phyloP scores from a whole-genome alignment of 179 eudicot species.

The Beta lomatogona region DNA sequence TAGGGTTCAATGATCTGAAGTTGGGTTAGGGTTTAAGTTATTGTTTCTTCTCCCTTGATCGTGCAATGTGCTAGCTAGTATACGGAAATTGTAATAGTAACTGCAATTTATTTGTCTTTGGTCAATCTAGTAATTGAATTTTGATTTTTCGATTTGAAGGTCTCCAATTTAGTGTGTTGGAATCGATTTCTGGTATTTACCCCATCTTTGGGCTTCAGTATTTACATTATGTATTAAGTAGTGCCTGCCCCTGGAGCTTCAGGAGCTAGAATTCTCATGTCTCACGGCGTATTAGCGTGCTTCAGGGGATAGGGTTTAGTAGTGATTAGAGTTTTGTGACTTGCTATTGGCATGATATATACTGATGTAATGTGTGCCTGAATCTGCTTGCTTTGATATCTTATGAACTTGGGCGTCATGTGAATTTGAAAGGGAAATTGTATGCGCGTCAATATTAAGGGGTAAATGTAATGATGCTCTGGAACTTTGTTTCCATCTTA shows the following conservation, averaged over 20 bases:
- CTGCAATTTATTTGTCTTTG: not conserved
- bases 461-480: not conserved
- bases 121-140: not conserved
- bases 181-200: too few relatives aligned
- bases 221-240: too few relatives aligned
- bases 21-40: slow-evolving; percentile 12
- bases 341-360: not conserved
- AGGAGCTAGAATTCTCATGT: too few relatives aligned
- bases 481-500: not conserved
- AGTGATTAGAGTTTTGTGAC: not conserved
- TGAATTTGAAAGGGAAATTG: not conserved
- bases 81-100: not conserved
- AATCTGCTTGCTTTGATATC: not conserved
- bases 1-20: slow-evolving; percentile 9
- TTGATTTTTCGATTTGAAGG: not conserved
- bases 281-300: too few relatives aligned
- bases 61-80: not conserved
- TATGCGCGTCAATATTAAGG: not conserved
- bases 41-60: slow-evolving; percentile 5
- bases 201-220: too few relatives aligned
- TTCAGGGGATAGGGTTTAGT: not conserved
- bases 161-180: not conserved
- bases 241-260: too few relatives aligned
- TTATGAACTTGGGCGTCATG: not conserved
- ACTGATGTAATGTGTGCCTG: not conserved